These are phyloP conservation scores for Pleomassaria siparia DNA, from an alignment of 2,329 filamentous ascomycete species.

Conservation along the genomic window DNA sequence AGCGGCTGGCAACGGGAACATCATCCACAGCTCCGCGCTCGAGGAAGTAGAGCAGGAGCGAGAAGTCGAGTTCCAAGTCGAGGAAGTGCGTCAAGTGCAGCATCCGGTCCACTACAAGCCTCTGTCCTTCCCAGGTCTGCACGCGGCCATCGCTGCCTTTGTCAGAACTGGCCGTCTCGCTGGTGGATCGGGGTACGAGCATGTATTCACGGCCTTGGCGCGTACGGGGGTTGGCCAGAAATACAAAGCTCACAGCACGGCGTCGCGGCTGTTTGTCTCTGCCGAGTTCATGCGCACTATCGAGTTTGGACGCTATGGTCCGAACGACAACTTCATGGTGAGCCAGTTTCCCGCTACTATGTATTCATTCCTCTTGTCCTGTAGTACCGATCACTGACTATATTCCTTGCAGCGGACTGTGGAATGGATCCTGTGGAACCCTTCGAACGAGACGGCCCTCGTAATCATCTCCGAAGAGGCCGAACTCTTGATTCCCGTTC, in stretches of 20 bases:
- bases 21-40: slow-evolving; percentile 50
- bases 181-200: slow-evolving; percentile 38
- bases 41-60: slow-evolving; percentile 61
- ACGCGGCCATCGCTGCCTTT: slow-evolving; percentile 49
- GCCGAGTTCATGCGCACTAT: slow-evolving; percentile 53
- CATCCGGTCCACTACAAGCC: slow-evolving; percentile 45
- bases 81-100: slow-evolving; percentile 57
- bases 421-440: slow-evolving; percentile 64
- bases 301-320: slow-evolving; percentile 25
- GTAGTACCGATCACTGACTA: neutral
- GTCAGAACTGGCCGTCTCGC: slow-evolving; percentile 45
- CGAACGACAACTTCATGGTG: slow-evolving; percentile 46
- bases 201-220: slow-evolving; percentile 46
- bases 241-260: slow-evolving; percentile 18
- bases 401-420: slow-evolving; percentile 46
- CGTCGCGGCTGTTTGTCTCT: slow-evolving; percentile 41
- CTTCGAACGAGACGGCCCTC: slow-evolving; percentile 51
- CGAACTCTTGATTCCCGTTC: slow-evolving; percentile 53
- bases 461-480: slow-evolving; percentile 66
- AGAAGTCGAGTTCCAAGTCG: slow-evolving; percentile 60
- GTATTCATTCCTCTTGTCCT: too few species aligned
- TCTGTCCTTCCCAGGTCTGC: slow-evolving; percentile 50
- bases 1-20: slow-evolving; percentile 15
- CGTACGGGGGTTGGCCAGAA: slow-evolving; percentile 39
- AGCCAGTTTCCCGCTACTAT: slow-evolving; percentile 23